A percentile compares a stretch with the other conserved stretches of the same genome.
These are phyloP conservation scores for Tolypocladium ovalisporum DNA, from an alignment of 2,329 filamentous ascomycete species.

Conservation along the genomic window DNA sequence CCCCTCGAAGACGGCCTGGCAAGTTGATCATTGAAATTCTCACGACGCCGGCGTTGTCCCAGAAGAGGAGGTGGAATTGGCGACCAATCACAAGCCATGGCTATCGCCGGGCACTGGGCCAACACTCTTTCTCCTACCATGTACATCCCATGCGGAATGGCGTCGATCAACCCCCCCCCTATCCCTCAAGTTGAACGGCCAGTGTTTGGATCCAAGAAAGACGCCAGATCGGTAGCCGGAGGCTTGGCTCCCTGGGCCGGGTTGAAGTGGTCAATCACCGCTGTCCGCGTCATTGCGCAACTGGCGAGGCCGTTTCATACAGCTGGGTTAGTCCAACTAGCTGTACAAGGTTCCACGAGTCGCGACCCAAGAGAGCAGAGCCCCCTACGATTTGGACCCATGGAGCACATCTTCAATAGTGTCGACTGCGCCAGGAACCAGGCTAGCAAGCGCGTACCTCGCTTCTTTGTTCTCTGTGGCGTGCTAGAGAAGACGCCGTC, in stretches of 20 bases:
- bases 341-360: not conserved
- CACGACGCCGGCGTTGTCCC: slow-evolving; percentile 3
- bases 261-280: not conserved
- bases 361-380: not conserved
- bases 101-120: slow-evolving; percentile 4
- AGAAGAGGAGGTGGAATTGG: slow-evolving; percentile 6
- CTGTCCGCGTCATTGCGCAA: not conserved
- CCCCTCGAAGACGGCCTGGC: not conserved
- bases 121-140: too few species aligned
- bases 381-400: not conserved
- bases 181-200: not conserved
- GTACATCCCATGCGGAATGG: too few species aligned
- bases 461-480: not conserved
- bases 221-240: not conserved
- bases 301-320: not conserved
- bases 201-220: not conserved
- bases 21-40: not conserved
- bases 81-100: slow-evolving; percentile 5
- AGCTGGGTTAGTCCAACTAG: not conserved
- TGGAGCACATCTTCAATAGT: not conserved
- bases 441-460: not conserved
- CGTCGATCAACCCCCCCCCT: not conserved
- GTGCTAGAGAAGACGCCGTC: not conserved
- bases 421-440: not conserved
- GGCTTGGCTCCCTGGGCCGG: not conserved